phyloP scores from a whole-genome alignment of 169 alveolate genomes.

The Ichthyophthirius multifiliis region DNA sequence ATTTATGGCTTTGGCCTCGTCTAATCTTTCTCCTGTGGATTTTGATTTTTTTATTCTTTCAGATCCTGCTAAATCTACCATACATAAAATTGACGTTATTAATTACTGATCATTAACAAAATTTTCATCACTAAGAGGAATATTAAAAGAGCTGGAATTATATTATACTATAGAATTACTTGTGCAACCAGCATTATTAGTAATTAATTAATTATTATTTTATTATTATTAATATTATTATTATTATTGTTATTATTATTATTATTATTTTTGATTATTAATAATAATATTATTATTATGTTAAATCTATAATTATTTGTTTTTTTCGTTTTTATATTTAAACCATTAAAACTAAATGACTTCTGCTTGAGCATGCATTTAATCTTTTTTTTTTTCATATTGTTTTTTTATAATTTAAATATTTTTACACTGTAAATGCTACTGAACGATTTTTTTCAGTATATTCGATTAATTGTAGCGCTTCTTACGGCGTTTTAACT shows the following conservation, averaged over 20 bases:
- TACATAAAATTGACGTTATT: slow-evolving; percentile 43
- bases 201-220: neutral
- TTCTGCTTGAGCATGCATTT: slow-evolving; percentile 70
- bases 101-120: neutral
- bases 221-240: neutral
- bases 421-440: slow-evolving; percentile 47
- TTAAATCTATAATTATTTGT: slow-evolving; percentile 13
- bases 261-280: neutral
- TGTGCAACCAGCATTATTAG: neutral
- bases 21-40: slow-evolving; percentile 72
- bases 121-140: too few relatives aligned
- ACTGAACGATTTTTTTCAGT: slow-evolving; percentile 78
- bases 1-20: slow-evolving; percentile 81
- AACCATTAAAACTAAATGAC: slow-evolving; percentile 80
- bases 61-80: slow-evolving; percentile 88
- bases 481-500: slow-evolving; percentile 55
- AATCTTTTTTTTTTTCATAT: slow-evolving; percentile 6
- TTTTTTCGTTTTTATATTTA: slow-evolving; percentile 67
- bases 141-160: too few relatives aligned
- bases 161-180: too few relatives aligned
- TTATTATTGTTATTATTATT: neutral
- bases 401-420: neutral
- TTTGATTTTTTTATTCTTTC: slow-evolving; percentile 80
- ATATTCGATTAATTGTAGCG: slow-evolving; percentile 52
- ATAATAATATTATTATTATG: neutral